These are phyloP conservation scores for Martiniozyma abietophila DNA, from an alignment of 805 yeast species.

Conservation along the genomic window DNA sequence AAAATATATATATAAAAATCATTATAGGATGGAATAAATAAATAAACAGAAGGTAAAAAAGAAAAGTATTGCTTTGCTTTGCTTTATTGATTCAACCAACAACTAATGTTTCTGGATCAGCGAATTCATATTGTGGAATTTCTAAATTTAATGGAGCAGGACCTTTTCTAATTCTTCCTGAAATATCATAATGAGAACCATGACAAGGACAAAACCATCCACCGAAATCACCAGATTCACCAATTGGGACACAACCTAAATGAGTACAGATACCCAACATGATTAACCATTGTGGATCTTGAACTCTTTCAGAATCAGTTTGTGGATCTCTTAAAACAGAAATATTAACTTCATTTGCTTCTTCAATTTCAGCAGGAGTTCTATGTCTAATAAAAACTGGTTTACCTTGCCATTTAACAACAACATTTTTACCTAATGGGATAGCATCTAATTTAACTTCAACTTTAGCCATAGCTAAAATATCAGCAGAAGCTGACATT, in stretches of 20 bases:
- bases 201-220: conserved; percentile 99
- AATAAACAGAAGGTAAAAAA: background rate
- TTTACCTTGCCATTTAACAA: conserved; percentile 99
- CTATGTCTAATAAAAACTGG: conserved; percentile 99
- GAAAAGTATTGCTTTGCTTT: background rate
- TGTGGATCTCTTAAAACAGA: conserved; percentile 86
- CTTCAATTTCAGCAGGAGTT: conserved; percentile 84
- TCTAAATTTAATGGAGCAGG: conserved; percentile 99
- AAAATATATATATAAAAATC: background rate
- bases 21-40: background rate
- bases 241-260: conserved; percentile 99
- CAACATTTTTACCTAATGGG: conserved; percentile 96
- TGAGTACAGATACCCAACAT: conserved; percentile 99
- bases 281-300: conserved; percentile 96
- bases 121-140: conserved; percentile 83
- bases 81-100: conserved; percentile 55
- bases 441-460: conserved; percentile 90
- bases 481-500: conserved; percentile 98
- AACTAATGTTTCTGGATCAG: conserved; percentile 67
- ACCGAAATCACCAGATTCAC: conserved; percentile 99
- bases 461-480: conserved; percentile 98
- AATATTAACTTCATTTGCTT: conserved; percentile 82
- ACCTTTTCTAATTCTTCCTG: conserved; percentile 99
- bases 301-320: conserved; percentile 84
- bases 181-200: conserved; percentile 99